Percentiles rank a stretch among this genome's conserved stretches.
Conservation (phyloP, 73 alveolate species). For the Diophrys appendiculata region DNA sequence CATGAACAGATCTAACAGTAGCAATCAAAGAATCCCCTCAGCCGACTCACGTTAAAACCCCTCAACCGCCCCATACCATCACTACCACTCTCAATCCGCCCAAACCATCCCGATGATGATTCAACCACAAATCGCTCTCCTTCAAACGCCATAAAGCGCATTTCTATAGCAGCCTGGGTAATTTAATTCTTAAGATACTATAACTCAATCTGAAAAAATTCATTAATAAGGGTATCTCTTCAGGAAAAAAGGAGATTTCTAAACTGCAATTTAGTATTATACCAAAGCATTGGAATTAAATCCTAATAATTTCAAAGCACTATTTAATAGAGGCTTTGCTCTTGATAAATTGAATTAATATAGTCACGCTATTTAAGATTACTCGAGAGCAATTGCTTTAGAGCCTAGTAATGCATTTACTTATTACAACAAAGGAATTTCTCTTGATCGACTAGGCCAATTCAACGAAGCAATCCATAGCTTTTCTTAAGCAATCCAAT, state of each 20-base stretch:
- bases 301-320: constrained; percentile 81
- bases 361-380: constrained; percentile 93
- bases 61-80: no score
- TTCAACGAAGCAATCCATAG: constrained; percentile 89
- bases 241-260: constrained; percentile 75
- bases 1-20: no score
- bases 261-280: constrained; percentile 69
- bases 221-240: constrained; percentile 80
- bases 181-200: no score
- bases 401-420: constrained; percentile 96
- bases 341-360: constrained; percentile 93
- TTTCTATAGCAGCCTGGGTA: no score
- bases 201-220: constrained; percentile 70
- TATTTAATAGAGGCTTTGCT: constrained; percentile 96
- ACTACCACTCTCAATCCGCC: no score
- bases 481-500: constrained; percentile 90
- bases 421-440: constrained; percentile 94
- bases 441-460: constrained; percentile 94
- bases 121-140: no score
- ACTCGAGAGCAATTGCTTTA: constrained; percentile 90
- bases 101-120: no score
- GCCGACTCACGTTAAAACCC: no score
- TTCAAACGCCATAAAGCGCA: no score
- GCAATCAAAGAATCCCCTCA: no score
- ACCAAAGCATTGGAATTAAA: constrained; percentile 71